Base-by-base conservation (phyloP, 108 stramenopile genomes). In the Fragilaria radians region DNA sequence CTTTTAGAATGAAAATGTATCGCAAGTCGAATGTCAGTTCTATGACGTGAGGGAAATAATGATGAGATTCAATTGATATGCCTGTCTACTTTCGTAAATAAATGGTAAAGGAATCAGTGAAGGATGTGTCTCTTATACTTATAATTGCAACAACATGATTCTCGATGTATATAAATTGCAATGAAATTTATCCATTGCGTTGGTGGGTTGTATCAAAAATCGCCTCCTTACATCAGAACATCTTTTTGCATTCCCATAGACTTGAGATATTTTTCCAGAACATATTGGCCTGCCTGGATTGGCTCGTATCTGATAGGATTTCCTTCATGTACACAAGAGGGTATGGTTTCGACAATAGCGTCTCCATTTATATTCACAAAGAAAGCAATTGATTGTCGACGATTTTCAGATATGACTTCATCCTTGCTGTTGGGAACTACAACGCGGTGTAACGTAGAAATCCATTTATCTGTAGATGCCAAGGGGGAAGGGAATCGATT, bases 401-500 rank as follows among this genome's bases (percentile, higher is more conserved):
- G 66, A 34, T 62, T 36, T n/a, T 22, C 29, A n/a, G n/a, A n/a
- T n/a, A n/a, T n/a, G n/a, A n/a, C n/a, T 25, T 28, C 28, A 17
- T 26, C 31, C 17, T 57, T 47, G 22, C 46, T 30, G 24, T 52
- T 33, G 25, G 72, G 68, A 36, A 77, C 72, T 26, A 88, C 68
- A 0, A 93, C 94, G 21, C 94, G 74, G 67, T 94, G 94, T 53
- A 92, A 53, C 14, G 94, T 95, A 24, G 76, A 78, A 18, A 69
- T 57, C 87, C 83, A 88, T 49, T 72, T 32, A 53, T 77, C 74
- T 58, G 51, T 54, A 23, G 63, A 66, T 62, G 36, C 36, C 11
- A 42, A 42, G 7, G 7, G 36, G 36, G 36, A 42, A 11, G 7
- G 14, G 36, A 7, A 42, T 42, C 62, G 68, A 28, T 62, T 2